Evolutionary conservation across 164 flowering plant species (phyloP).

Genomic region (Magnolia changhungtana): DNA sequence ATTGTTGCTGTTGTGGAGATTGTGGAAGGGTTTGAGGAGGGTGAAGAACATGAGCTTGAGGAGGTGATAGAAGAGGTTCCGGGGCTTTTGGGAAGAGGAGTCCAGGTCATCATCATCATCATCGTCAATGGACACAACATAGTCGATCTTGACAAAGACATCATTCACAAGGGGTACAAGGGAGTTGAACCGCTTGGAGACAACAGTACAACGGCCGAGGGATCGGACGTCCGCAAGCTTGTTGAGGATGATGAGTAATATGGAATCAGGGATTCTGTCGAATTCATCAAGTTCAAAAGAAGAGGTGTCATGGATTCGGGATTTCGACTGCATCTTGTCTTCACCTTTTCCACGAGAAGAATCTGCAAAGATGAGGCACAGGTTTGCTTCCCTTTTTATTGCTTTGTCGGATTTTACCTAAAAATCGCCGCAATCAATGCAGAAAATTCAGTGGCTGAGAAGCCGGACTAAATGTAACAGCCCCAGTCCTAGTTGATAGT

Average conservation of each 20-base stretch:
- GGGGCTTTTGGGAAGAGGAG: too few relatives aligned
- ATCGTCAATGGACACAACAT: neutral
- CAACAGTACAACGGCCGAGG: constrained; percentile 35
- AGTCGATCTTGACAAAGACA: neutral
- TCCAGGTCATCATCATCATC: too few relatives aligned
- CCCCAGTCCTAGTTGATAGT: too few relatives aligned
- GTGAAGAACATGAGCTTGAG: neutral
- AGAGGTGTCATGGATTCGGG: too few relatives aligned
- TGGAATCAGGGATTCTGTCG: constrained; percentile 46
- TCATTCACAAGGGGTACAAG: neutral
- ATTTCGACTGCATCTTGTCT: too few relatives aligned
- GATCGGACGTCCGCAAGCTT: constrained; percentile 39
- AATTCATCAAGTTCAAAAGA: constrained; percentile 11
- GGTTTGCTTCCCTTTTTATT: too few relatives aligned
- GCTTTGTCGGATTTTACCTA: too few relatives aligned
- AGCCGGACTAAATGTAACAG: too few relatives aligned
- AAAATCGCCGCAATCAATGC: too few relatives aligned
- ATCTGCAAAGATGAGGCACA: too few relatives aligned
- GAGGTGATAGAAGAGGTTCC: neutral
- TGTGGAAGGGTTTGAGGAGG: neutral
- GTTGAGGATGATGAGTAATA: constrained; percentile 47
- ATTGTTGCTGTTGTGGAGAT: neutral
- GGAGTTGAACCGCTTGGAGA: constrained; percentile 33
- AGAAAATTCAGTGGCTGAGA: too few relatives aligned
- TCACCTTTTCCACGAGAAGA: too few relatives aligned